Percentiles rank a stretch among this genome's conserved stretches.
Evolutionary conservation across 1,284 basidiomycete genomes (phyloP).

Genomic region (Tremellales sp.): DNA sequence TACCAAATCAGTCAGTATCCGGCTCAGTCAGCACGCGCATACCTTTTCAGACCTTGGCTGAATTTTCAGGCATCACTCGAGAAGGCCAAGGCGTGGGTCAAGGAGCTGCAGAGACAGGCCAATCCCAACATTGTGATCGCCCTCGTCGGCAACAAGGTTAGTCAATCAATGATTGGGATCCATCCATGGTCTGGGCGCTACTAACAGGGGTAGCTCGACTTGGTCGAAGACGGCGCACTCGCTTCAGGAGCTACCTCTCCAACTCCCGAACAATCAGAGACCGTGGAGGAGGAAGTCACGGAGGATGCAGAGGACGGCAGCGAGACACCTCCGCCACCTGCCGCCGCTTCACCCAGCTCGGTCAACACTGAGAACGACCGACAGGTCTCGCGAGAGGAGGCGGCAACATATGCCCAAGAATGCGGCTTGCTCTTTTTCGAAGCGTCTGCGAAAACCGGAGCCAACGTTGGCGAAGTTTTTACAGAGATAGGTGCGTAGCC

Average conservation of each 20-base stretch:
- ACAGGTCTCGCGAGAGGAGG: slow-evolving; percentile 89
- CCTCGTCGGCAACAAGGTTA: slow-evolving; percentile 83
- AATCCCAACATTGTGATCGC: slow-evolving; percentile 99
- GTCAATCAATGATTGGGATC: slow-evolving; percentile 9
- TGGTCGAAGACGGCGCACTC: slow-evolving; percentile 49
- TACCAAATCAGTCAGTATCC: slow-evolving; percentile 55
- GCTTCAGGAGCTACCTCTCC: no score
- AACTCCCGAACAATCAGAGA: slow-evolving; percentile 7
- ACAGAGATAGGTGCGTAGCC: slow-evolving; percentile 83
- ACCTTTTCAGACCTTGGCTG: slow-evolving; percentile 1
- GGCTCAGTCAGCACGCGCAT: no score
- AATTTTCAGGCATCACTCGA: slow-evolving; percentile 69
- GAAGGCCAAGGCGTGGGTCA: slow-evolving; percentile 99
- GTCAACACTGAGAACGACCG: slow-evolving; percentile 61
- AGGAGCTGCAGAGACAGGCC: slow-evolving; percentile 97
- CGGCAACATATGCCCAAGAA: slow-evolving; percentile 92
- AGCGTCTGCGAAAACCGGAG: slow-evolving; percentile 96
- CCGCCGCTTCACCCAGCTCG: slow-evolving; percentile 18
- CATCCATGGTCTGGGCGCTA: not conserved
- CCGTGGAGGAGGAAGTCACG: slow-evolving; percentile 2
- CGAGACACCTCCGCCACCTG: slow-evolving; percentile 43
- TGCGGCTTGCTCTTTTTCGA: slow-evolving; percentile 93
- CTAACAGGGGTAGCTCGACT: slow-evolving; percentile 71
- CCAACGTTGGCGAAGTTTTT: slow-evolving; percentile 94
- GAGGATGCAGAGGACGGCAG: slow-evolving; percentile 34